Base-by-base conservation (phyloP, 176 grass and related monocot genomes). In the Triticum aestivum region DNA sequence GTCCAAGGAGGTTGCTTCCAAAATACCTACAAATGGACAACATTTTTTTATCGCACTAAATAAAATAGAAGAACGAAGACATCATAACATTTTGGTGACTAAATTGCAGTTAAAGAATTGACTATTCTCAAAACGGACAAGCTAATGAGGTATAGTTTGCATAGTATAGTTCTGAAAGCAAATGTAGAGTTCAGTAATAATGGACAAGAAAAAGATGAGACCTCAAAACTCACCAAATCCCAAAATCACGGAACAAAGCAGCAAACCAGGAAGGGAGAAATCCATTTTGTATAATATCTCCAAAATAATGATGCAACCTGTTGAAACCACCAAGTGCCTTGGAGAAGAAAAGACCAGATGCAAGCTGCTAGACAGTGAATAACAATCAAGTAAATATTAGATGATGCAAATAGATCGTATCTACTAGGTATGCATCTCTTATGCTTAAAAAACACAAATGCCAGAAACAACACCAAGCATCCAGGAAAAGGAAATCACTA, bases 321-420 rank as follows among this genome's bases (percentile, higher is more conserved):
- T 62, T 81, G 97, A 94, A 79, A 89, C 85, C 97, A 93, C 92
- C 21, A 99, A 80, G 87, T 99, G 92, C 78, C 92, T 96, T 85
- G 97, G 92, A 87, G 97, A 99, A 87, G 97, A 99, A 77, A 99
- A 94, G 76, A 99, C 94, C 69, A 99, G 87, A 80, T 91, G 97
- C 92, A 99, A 93, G 85, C 97, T 99, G 90, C 85, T 73, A 47
- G 42, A 26, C 23, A 86, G 65, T 29, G 63, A 70, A 86, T 61
- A 39, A 41, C 8, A 61, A 61, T 27, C 52, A 75, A 30, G 62
- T 76, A 62, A 84, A 20, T 39, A 26, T 61, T 38, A 84, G 35
- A 76, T 59, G 56, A 32, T 73, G 30, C 33, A 66, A 85, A 64
- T 65, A 65, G 34, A 7, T 80, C 37, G 61, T 67, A 84, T 61